A percentile compares a stretch with the other conserved stretches of the same genome.
Conservation (phyloP, 805 yeast species). For the Teunomyces panamensis region DNA sequence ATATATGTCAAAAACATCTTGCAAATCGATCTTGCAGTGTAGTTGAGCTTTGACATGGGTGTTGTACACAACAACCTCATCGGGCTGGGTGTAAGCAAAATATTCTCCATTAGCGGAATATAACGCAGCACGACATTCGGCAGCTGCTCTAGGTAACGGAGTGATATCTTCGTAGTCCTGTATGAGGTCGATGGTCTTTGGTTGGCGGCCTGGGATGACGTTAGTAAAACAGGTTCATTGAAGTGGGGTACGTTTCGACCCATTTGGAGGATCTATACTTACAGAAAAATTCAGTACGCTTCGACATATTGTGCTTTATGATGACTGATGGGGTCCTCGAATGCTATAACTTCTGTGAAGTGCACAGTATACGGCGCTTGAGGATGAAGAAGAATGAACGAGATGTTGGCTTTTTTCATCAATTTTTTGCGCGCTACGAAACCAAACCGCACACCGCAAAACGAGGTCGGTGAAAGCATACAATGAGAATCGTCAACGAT, state of each 20-base stretch:
- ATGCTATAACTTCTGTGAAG: not conserved
- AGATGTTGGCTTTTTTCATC: conserved; percentile 1
- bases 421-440: conserved; percentile 3
- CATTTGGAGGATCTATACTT: conserved; percentile 15
- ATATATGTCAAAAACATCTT: conserved; percentile 75
- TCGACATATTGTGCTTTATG: conserved; percentile 25
- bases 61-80: conserved; percentile 53
- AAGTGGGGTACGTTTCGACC: not conserved
- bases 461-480: too few species aligned
- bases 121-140: conserved; percentile 59
- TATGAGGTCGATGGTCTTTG: conserved; percentile 23
- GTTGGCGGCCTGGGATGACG: conserved; percentile 24
- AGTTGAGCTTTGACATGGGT: conserved; percentile 49
- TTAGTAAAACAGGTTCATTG: conserved; percentile 14
- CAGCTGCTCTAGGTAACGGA: conserved; percentile 31
- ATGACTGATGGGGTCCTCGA: not conserved
- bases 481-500: not conserved
- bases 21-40: conserved; percentile 48
- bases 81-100: conserved; percentile 73
- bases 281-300: conserved; percentile 38
- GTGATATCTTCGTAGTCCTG: conserved; percentile 36
- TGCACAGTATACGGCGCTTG: not conserved
- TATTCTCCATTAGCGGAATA: conserved; percentile 67
- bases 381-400: conserved; percentile 1
- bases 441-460: not conserved